These are phyloP conservation scores for Euphorbia corollata DNA, from an alignment of 441 rosid species.

Conservation along the genomic window DNA sequence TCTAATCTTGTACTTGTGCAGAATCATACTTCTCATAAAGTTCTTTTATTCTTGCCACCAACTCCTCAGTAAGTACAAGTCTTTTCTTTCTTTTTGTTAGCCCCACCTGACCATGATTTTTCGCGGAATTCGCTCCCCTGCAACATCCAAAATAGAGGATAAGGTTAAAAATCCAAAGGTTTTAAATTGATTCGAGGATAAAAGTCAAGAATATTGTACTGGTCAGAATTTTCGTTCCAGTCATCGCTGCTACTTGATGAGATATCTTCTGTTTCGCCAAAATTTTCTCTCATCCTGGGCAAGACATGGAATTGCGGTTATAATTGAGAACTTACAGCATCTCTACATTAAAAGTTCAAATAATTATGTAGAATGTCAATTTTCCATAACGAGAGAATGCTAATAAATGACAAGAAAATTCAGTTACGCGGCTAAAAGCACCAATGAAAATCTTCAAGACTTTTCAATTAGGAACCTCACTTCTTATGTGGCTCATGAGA, in stretches of 20 bases:
- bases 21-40: conserved; percentile 57
- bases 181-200: not conserved
- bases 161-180: conserved; percentile 10
- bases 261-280: conserved; percentile 22
- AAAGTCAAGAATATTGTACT: conserved; percentile 19
- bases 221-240: conserved; percentile 21
- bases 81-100: conserved; percentile 50
- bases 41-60: conserved; percentile 59
- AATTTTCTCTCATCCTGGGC: conserved; percentile 23
- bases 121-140: conserved; percentile 36
- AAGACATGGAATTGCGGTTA: conserved; percentile 7
- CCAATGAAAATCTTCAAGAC: conserved; percentile 6
- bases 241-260: conserved; percentile 20
- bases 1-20: conserved; percentile 5
- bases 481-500: conserved; percentile 46
- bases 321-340: not conserved
- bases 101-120: conserved; percentile 35
- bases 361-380: not conserved
- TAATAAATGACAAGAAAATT: not conserved
- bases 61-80: conserved; percentile 50
- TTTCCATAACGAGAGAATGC: conserved; percentile 12
- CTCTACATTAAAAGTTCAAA: conserved; percentile 9
- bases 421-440: conserved; percentile 3
- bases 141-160: conserved; percentile 25
- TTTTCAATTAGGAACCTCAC: conserved; percentile 15